Conservation (phyloP, 176 grass and related monocot genomes). For the Phoenix roebelenii region DNA sequence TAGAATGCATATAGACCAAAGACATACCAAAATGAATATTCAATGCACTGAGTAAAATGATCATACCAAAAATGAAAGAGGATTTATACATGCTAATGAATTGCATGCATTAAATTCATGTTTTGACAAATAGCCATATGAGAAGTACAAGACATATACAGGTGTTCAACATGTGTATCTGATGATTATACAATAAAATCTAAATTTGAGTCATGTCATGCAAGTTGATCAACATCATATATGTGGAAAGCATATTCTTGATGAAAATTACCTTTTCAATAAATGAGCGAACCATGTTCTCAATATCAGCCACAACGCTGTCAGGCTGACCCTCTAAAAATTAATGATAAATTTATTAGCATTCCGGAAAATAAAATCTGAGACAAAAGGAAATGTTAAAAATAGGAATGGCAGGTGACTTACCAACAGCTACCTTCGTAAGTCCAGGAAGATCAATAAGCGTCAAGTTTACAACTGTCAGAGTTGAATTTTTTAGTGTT, state of each 20-base stretch:
- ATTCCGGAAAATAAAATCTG: conserved; percentile 12
- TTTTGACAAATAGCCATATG: too few relatives aligned
- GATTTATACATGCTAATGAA: too few relatives aligned
- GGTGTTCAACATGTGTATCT: too few relatives aligned
- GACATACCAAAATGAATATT: not conserved
- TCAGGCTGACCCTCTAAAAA: conserved; percentile 78
- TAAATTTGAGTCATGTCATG: too few relatives aligned
- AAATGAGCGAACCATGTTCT: conserved; percentile 85
- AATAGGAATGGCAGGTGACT: conserved; percentile 21
- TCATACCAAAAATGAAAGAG: not conserved
- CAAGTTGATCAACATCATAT: too few relatives aligned
- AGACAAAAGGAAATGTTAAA: conserved; percentile 8
- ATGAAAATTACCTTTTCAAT: conserved; percentile 84
- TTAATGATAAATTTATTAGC: conserved; percentile 8
- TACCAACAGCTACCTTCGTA: conserved; percentile 96
- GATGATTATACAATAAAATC: too few relatives aligned
- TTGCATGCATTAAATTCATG: too few relatives aligned
- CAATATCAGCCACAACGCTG: conserved; percentile 74
- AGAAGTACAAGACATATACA: too few relatives aligned
- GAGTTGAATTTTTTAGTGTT: conserved; percentile 26
- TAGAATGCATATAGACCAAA: not conserved
- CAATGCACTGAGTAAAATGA: not conserved
- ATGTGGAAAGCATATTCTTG: not conserved
- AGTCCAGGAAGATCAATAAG: conserved; percentile 99
- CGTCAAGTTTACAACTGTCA: conserved; percentile 97